phyloP scores from a whole-genome alignment of 345 rosid species.

The Eutrema japonicum region DNA sequence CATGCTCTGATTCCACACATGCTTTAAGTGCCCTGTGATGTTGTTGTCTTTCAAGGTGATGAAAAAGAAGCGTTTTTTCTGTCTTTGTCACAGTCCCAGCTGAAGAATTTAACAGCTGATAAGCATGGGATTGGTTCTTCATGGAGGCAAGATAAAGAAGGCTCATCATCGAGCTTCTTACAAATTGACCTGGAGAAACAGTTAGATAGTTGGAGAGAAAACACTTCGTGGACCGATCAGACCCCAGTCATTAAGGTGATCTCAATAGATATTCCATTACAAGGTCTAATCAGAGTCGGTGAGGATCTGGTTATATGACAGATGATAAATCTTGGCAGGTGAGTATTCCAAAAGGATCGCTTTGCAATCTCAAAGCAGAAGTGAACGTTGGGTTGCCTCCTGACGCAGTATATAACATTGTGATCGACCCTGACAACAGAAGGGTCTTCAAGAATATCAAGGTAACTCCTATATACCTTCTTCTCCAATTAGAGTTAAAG shows the following conservation, averaged over 20 bases:
- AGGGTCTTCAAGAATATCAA: conserved; percentile 93
- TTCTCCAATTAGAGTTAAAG: conserved; percentile 5
- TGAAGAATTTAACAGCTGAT: conserved; percentile 53
- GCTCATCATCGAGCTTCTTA: conserved; percentile 41
- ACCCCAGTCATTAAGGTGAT: conserved; percentile 68
- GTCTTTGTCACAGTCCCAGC: conserved; percentile 54
- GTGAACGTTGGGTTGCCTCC: conserved; percentile 84
- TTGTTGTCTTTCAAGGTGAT: background rate
- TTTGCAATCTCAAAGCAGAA: conserved; percentile 72
- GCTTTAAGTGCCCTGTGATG: background rate
- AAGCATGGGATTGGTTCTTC: conserved; percentile 45
- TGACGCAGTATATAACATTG: conserved; percentile 79
- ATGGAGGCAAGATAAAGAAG: conserved; percentile 48
- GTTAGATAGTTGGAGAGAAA: conserved; percentile 74
- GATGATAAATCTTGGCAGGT: conserved; percentile 65
- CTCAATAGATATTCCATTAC: conserved; percentile 13
- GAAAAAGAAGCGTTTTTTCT: conserved; percentile 15
- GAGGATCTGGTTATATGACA: conserved; percentile 30
- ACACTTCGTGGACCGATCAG: conserved; percentile 69
- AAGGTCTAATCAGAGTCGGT: background rate
- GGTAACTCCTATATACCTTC: conserved; percentile 46
- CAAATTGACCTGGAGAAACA: conserved; percentile 66
- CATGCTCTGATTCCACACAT: conserved; percentile 5
- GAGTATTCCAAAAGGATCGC: conserved; percentile 83
- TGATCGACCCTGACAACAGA: conserved; percentile 85